Evolutionary conservation across 192 early-diverging fungal species (phyloP).

Genomic region (Coemansia sp.): DNA sequence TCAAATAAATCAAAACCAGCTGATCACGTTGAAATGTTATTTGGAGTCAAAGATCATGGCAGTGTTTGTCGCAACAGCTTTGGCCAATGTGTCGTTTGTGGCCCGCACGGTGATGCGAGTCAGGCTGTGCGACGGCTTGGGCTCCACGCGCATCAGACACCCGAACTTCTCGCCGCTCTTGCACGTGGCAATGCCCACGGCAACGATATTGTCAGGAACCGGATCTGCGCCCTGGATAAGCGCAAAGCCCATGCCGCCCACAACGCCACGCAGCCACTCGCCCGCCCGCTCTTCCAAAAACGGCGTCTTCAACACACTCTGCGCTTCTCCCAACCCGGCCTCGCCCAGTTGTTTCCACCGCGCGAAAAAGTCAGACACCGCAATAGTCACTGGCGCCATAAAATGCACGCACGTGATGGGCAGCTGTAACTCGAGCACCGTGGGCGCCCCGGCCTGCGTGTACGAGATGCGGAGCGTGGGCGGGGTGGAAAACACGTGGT

Average conservation of each 20-base stretch:
- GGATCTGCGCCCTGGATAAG: conserved; percentile 82
- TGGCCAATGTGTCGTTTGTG: conserved; percentile 77
- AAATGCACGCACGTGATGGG: conserved; percentile 87
- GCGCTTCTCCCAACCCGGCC: conserved; percentile 66
- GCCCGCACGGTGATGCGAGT: conserved; percentile 86
- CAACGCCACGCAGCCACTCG: conserved; percentile 55
- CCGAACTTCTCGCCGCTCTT: conserved; percentile 80
- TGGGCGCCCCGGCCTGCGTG: conserved; percentile 54
- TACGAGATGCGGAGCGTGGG: conserved; percentile 73
- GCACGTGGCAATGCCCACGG: conserved; percentile 81
- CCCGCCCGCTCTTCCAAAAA: conserved; percentile 47
- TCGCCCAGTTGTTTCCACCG: conserved; percentile 97
- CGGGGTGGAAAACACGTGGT: conserved; percentile 54
- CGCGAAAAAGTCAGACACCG: conserved; percentile 75
- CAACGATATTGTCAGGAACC: conserved; percentile 85
- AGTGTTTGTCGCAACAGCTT: conserved; percentile 37
- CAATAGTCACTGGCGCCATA: conserved; percentile 74
- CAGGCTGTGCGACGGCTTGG: conserved; percentile 80
- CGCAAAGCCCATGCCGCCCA: conserved; percentile 71
- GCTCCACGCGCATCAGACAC: conserved; percentile 85
- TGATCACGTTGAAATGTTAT: no score
- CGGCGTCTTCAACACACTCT: conserved; percentile 49
- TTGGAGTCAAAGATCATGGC: conserved; percentile 36
- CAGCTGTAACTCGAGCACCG: conserved; percentile 64
- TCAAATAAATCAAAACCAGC: no score